phyloP scores from a whole-genome alignment of 1,284 basidiomycete genomes.

The Heterobasidion parviporum region DNA sequence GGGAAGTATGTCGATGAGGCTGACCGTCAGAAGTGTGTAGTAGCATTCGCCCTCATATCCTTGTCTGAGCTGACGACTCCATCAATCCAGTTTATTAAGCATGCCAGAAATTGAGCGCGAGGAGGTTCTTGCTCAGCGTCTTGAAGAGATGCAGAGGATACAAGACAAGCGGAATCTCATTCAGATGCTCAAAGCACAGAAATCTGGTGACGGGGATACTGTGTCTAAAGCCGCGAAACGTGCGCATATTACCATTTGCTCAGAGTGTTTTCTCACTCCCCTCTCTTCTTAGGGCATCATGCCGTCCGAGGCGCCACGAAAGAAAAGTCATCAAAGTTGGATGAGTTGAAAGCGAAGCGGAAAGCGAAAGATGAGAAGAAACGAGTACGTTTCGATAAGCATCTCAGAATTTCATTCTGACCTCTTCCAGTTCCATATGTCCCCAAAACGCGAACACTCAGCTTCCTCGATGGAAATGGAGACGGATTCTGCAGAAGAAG shows the following conservation, averaged over 20 bases:
- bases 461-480: conserved; percentile 77
- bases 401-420: conserved; percentile 5
- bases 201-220: conserved; percentile 42
- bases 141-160: conserved; percentile 75
- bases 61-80: conserved; percentile 3
- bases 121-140: conserved; percentile 70
- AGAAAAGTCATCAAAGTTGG: conserved; percentile 75
- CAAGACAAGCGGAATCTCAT: conserved; percentile 71
- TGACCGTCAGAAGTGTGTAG: conserved; percentile 70
- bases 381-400: conserved; percentile 33
- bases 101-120: conserved; percentile 89
- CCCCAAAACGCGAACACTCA: conserved; percentile 60
- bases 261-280: conserved; percentile 6
- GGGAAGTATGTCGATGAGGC: conserved; percentile 82
- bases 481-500: conserved; percentile 62
- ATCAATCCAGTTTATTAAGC: conserved; percentile 51
- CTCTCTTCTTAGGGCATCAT: conserved; percentile 49
- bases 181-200: conserved; percentile 65
- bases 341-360: conserved; percentile 76
- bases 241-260: conserved; percentile 22
- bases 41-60: background rate
- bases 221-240: conserved; percentile 72
- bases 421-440: conserved; percentile 33
- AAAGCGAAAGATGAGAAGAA: conserved; percentile 76
- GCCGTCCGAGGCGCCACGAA: conserved; percentile 73